These are phyloP conservation scores for Hsuehochloa calcarea DNA, from an alignment of 176 grass and related monocot genomes.

Conservation along the genomic window DNA sequence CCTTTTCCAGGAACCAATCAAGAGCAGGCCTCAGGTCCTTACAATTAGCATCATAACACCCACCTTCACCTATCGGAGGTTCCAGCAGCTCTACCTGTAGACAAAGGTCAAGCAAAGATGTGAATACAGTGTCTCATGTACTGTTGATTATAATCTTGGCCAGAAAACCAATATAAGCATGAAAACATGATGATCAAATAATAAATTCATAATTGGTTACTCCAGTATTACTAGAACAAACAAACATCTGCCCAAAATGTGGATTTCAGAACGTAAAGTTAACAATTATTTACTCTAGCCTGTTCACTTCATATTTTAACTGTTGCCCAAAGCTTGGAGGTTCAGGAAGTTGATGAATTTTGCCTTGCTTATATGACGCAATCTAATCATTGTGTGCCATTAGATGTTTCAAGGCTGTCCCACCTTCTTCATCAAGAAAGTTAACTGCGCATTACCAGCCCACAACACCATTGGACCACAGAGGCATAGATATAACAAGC, in stretches of 20 bases:
- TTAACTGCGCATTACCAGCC: background rate
- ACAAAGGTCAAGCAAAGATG: constrained; percentile 4
- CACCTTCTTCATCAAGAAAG: background rate
- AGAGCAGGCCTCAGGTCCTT: constrained; percentile 49
- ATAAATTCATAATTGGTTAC: background rate
- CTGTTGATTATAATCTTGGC: background rate
- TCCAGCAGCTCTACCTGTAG: constrained; percentile 26
- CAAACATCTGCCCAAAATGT: background rate
- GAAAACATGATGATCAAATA: constrained; percentile 14
- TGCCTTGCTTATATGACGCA: too few relatives aligned
- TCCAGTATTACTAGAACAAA: background rate
- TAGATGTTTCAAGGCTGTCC: background rate
- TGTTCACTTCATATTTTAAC: constrained; percentile 3
- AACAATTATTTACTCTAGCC: background rate
- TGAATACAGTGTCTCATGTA: background rate
- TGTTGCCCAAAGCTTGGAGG: background rate
- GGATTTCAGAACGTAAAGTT: background rate
- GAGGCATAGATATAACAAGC: background rate
- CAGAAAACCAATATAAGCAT: background rate
- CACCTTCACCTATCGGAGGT: constrained; percentile 45
- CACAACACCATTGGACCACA: background rate
- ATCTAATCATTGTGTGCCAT: background rate
- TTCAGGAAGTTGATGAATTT: background rate
- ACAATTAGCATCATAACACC: background rate
- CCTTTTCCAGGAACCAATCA: constrained; percentile 42